Base-by-base conservation (phyloP, 257 asterid species). In the Solanum chilense region DNA sequence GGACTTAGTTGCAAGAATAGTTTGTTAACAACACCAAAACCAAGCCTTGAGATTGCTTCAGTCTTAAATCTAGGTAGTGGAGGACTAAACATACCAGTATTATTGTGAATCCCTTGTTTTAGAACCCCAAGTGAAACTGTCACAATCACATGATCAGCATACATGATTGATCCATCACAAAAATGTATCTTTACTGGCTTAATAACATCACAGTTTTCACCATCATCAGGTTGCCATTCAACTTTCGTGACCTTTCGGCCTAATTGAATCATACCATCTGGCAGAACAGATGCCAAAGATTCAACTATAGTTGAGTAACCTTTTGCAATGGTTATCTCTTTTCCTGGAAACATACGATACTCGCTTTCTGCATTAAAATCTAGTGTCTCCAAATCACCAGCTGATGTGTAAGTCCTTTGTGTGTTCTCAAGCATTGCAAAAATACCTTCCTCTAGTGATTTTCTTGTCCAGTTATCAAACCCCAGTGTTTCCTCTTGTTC, bases 91-190 rank as follows among this genome's bases (percentile, higher is more conserved):
- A 96, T 3, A 3, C 87, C 77, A 1, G 91, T 77, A 33, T 90
- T 96, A 64, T 89, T 90, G 15, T 74, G 39, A 82, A 91, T 91
- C 29, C 96, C 99, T 0, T 74, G 88, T 58, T 96, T 96, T 7
- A 96, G 93, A 37, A 95, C 98, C 0, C 99, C 99, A 0, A 96
- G 94, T 2, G 99, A 95, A 31, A 94, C 98, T 1, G 99, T 96
- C 9, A 95, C 89, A 12, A 96, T 93, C 3, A 96, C 98, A 69
- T 96, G 99, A 88, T 96, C 98, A 0, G 96, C 99, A 2, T 75
- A 29, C 89, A 93, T 58, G 25, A 83, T 87, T 41, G 99, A 87
- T 3, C 98, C 98, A 29, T 96, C 98, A 14, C 37, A 20, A 39
- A 96, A 95, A 90, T 92, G 98, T 87, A 96, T 91, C 89, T 85